A percentile compares a stretch with the other conserved stretches of the same genome.
phyloP scores from a whole-genome alignment of 2,329 filamentous ascomycete genomes.

The Anisogramma anomala region DNA sequence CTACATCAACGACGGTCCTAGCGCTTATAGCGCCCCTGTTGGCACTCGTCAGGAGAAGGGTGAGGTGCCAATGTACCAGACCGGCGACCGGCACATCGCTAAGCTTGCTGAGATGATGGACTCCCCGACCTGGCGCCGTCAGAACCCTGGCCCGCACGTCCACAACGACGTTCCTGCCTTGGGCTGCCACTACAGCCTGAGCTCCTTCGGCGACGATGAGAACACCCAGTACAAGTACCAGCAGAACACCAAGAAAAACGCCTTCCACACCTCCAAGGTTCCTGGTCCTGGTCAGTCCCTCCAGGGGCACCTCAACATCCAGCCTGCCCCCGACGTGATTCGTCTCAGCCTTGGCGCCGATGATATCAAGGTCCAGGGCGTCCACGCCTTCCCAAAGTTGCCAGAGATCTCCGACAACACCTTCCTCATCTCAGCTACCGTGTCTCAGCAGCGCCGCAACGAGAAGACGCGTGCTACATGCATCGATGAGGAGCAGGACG shows the following conservation, averaged over 20 bases:
- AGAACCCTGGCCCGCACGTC: neutral
- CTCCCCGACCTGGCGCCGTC: slow-evolving; percentile 11
- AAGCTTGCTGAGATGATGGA: slow-evolving; percentile 12
- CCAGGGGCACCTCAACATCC: neutral
- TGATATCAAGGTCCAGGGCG: slow-evolving; percentile 6
- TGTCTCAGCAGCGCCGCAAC: neutral
- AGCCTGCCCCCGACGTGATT: neutral
- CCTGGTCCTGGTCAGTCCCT: neutral
- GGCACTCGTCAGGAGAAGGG: slow-evolving; percentile 10
- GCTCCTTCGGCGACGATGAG: no score
- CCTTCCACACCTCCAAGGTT: neutral
- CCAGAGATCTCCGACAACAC: slow-evolving; percentile 4
- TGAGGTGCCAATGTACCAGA: slow-evolving; percentile 1
- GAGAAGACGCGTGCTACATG: no score
- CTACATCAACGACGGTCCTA: neutral
- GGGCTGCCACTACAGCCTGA: neutral
- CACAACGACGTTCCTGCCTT: neutral
- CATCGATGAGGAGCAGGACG: neutral
- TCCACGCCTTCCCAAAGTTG: slow-evolving; percentile 5
- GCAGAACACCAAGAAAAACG: neutral
- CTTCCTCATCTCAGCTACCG: slow-evolving; percentile 9
- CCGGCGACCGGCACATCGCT: slow-evolving; percentile 7
- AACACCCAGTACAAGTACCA: no score
- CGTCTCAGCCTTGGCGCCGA: slow-evolving; percentile 3
- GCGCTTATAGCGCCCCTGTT: slow-evolving; percentile 8